Conservation (phyloP, 495 filamentous ascomycete species). For the Xylaria flabelliformis region DNA sequence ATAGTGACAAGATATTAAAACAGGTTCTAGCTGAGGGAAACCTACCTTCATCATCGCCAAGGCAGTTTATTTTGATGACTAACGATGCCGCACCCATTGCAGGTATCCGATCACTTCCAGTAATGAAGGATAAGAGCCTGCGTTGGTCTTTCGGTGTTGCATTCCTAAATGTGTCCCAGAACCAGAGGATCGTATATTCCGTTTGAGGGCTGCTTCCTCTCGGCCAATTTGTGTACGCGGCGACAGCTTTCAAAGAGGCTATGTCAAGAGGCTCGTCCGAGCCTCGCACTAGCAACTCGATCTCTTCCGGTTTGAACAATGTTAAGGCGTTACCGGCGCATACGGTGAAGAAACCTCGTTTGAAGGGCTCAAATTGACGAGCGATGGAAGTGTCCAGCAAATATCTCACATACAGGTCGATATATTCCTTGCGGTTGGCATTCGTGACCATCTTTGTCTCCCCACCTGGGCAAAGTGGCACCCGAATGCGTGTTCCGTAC, state of each 20-base stretch:
- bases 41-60: conserved; percentile 74
- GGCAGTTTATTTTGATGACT: conserved; percentile 73
- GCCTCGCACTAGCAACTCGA: conserved; percentile 86
- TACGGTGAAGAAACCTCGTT: conserved; percentile 92
- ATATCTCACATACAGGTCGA: conserved; percentile 84
- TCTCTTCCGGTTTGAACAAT: conserved; percentile 92
- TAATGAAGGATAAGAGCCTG: conserved; percentile 84
- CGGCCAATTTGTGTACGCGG: conserved; percentile 83
- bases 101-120: conserved; percentile 91
- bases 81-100: conserved; percentile 88
- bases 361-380: conserved; percentile 93
- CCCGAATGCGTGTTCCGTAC: conserved; percentile 70
- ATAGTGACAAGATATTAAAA: conserved; percentile 84
- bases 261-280: conserved; percentile 88
- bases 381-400: conserved; percentile 79
- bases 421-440: conserved; percentile 83
- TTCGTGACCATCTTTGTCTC: conserved; percentile 83
- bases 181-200: conserved; percentile 79
- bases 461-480: conserved; percentile 79
- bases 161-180: conserved; percentile 81
- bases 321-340: conserved; percentile 89
- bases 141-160: conserved; percentile 73
- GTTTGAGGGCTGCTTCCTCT: conserved; percentile 44
- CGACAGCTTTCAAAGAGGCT: conserved; percentile 74
- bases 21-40: conserved; percentile 91